A percentile compares a stretch with the other conserved stretches of the same genome.
These are phyloP conservation scores for Rhytidhysteron rufulum DNA, from an alignment of 2,329 filamentous ascomycete genomes.

Conservation along the genomic window DNA sequence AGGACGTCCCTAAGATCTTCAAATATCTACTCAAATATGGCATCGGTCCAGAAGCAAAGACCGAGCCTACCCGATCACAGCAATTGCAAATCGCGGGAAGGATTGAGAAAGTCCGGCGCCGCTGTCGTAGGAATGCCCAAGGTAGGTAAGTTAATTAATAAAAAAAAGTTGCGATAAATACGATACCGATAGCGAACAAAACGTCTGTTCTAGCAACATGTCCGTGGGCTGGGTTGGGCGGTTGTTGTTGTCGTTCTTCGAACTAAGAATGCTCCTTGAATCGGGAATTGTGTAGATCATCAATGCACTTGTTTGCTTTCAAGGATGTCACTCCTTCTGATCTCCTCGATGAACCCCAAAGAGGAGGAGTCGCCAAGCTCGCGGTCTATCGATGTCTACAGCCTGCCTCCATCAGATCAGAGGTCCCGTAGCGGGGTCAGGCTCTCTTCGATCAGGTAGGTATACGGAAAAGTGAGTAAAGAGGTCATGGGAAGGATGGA, in stretches of 20 bases:
- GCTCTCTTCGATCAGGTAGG: slow-evolving; percentile 45
- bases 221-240: no score
- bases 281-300: slow-evolving; percentile 12
- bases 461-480: slow-evolving; percentile 50
- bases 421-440: slow-evolving; percentile 44
- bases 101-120: slow-evolving; percentile 47
- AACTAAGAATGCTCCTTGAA: not conserved
- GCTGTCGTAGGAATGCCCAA: slow-evolving; percentile 50
- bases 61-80: slow-evolving; percentile 29
- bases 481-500: slow-evolving; percentile 49
- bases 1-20: slow-evolving; percentile 46
- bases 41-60: slow-evolving; percentile 12
- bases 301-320: slow-evolving; percentile 41
- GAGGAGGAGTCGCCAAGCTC: slow-evolving; percentile 37
- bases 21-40: slow-evolving; percentile 38
- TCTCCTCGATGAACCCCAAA: slow-evolving; percentile 40
- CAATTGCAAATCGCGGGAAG: slow-evolving; percentile 48
- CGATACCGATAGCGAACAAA: no score
- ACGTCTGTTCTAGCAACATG: no score
- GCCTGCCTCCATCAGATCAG: slow-evolving; percentile 25
- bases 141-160: slow-evolving; percentile 37
- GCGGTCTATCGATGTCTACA: slow-evolving; percentile 39
- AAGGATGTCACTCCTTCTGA: slow-evolving; percentile 42
- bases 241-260: no score
- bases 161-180: no score